phyloP scores from a whole-genome alignment of 768 basidiomycete genomes.

The Boletus sp. region DNA sequence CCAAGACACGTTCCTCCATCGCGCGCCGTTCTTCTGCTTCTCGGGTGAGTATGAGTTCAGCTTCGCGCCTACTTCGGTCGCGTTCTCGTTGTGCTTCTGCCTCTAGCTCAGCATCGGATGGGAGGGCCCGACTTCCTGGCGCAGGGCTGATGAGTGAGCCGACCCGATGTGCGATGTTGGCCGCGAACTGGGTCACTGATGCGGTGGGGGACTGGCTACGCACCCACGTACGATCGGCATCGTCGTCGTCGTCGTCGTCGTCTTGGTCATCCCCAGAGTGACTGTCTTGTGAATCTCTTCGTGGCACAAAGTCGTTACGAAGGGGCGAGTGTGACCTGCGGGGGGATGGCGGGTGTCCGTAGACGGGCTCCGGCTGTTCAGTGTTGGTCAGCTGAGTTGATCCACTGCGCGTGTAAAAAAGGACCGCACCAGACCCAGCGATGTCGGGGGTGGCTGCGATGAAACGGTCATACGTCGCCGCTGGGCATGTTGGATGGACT shows the following conservation, averaged over 20 bases:
- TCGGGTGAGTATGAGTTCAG: slow-evolving; percentile 67
- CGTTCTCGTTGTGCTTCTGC: slow-evolving; percentile 77
- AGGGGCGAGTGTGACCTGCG: slow-evolving; percentile 69
- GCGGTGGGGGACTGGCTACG: slow-evolving; percentile 53
- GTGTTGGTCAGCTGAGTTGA: slow-evolving; percentile 9
- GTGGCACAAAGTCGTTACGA: slow-evolving; percentile 55
- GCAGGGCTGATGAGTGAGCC: slow-evolving; percentile 60
- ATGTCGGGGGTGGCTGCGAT: slow-evolving; percentile 37
- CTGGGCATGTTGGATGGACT: slow-evolving; percentile 17
- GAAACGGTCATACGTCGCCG: slow-evolving; percentile 39
- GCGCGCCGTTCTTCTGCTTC: slow-evolving; percentile 67
- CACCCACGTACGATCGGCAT: slow-evolving; percentile 23
- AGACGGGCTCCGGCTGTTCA: slow-evolving; percentile 44
- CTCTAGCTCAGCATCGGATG: slow-evolving; percentile 76
- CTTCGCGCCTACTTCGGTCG: slow-evolving; percentile 70
- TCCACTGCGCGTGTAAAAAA: not conserved
- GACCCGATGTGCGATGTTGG: slow-evolving; percentile 73
- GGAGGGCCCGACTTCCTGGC: slow-evolving; percentile 42
- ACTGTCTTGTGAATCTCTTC: slow-evolving; percentile 49
- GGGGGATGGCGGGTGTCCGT: slow-evolving; percentile 33
- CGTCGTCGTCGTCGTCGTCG: slow-evolving; percentile 35
- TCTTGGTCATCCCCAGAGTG: slow-evolving; percentile 42
- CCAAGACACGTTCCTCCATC: slow-evolving; percentile 71
- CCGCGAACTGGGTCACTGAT: slow-evolving; percentile 70
- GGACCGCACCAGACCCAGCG: slow-evolving; percentile 39